Conservation (phyloP, 306 rosid genomes). For the Morella rubra region DNA sequence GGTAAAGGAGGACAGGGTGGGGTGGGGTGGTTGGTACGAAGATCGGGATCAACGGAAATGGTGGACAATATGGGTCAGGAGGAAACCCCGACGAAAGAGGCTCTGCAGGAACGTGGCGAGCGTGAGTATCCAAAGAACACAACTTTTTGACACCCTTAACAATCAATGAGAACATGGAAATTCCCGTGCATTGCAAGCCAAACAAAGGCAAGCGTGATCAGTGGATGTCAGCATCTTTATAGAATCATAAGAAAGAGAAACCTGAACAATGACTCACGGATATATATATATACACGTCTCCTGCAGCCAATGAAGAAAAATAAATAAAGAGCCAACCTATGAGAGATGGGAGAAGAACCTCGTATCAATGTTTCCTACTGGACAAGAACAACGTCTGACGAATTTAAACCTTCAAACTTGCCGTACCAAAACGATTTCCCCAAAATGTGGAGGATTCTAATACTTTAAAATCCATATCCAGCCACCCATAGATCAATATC, state of each 20-base stretch:
- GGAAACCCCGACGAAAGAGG: not conserved
- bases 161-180: constrained; percentile 16
- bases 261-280: not conserved
- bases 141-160: too few species aligned
- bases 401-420: too few species aligned
- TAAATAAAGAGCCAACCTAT: too few species aligned
- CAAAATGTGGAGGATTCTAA: too few species aligned
- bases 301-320: too few species aligned
- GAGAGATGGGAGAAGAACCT: too few species aligned
- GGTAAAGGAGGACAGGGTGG: not conserved
- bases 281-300: too few species aligned
- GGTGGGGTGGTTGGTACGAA: not conserved
- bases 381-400: too few species aligned
- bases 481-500: too few species aligned
- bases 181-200: constrained; percentile 12
- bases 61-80: constrained; percentile 14
- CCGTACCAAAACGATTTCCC: too few species aligned
- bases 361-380: too few species aligned
- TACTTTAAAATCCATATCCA: too few species aligned
- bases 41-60: not conserved
- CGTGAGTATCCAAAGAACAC: not conserved
- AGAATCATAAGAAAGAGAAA: not conserved
- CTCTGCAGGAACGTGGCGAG: not conserved
- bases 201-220: constrained; percentile 1
- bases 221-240: not conserved